These are phyloP conservation scores for Spatholobus suberectus DNA, from an alignment of 306 rosid species.

Conservation along the genomic window DNA sequence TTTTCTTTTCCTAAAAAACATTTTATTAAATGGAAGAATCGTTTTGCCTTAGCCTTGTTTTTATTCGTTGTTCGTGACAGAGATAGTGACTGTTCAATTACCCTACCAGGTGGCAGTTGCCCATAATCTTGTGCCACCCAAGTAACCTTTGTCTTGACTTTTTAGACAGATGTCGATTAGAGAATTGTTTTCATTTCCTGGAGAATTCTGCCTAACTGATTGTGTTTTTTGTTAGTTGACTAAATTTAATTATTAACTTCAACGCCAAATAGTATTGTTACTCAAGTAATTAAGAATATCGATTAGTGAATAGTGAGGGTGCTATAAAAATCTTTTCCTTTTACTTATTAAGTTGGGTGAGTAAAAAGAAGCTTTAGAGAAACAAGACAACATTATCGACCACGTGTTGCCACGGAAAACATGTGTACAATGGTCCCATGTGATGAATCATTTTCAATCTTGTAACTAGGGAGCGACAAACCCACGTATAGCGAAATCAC, in stretches of 20 bases:
- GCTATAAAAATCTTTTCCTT: not conserved
- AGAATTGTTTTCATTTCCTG: not conserved
- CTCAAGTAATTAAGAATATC: not conserved
- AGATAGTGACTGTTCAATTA: conserved; percentile 28
- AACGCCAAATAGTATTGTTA: not conserved
- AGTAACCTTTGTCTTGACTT: not conserved
- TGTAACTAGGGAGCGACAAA: not conserved
- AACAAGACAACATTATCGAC: conserved; percentile 28
- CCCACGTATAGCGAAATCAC: not conserved
- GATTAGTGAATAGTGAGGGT: not conserved
- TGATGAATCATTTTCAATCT: conserved; percentile 16
- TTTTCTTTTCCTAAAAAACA: not conserved
- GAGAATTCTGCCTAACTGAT: conserved; percentile 10
- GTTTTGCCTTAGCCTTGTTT: not conserved
- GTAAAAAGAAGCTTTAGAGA: conserved; percentile 7
- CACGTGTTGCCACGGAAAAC: conserved; percentile 41
- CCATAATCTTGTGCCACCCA: conserved; percentile 8
- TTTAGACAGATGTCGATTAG: conserved; percentile 10
- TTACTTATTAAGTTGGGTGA: not conserved
- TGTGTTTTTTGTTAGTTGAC: conserved; percentile 13
- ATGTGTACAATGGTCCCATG: conserved; percentile 34
- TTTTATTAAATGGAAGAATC: not conserved
- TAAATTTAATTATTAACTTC: conserved; percentile 6
- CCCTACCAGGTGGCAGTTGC: conserved; percentile 37
- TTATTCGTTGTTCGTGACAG: not conserved